These are phyloP conservation scores for Verruconis gallopava DNA, from an alignment of 2,329 filamentous ascomycete genomes.

Conservation along the genomic window DNA sequence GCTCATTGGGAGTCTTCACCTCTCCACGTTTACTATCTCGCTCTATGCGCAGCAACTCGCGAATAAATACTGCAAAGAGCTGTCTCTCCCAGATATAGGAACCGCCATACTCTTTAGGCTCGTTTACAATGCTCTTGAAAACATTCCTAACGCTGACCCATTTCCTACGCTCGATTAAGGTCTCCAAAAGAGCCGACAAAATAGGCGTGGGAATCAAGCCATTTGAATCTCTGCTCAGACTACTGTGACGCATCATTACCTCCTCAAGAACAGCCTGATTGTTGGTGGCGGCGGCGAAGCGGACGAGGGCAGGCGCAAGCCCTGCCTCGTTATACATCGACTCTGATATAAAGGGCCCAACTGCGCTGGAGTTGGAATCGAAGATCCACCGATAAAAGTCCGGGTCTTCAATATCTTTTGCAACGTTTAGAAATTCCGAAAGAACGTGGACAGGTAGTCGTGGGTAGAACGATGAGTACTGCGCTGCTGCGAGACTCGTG, in stretches of 20 bases:
- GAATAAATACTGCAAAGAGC: slow-evolving; percentile 2
- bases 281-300: slow-evolving; percentile 39
- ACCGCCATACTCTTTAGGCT: not conserved
- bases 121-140: slow-evolving; percentile 14
- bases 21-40: not conserved
- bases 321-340: slow-evolving; percentile 32
- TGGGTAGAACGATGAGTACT: slow-evolving; percentile 32
- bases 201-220: slow-evolving; percentile 14
- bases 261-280: slow-evolving; percentile 25
- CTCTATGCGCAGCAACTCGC: slow-evolving; percentile 11
- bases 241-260: slow-evolving; percentile 13
- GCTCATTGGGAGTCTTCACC: not conserved
- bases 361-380: slow-evolving; percentile 36
- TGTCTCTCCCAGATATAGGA: not conserved
- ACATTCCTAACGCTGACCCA: slow-evolving; percentile 30
- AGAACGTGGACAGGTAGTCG: slow-evolving; percentile 35
- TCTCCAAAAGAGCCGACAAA: slow-evolving; percentile 27
- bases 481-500: slow-evolving; percentile 18
- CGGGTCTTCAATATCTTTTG: slow-evolving; percentile 32
- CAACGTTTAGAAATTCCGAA: slow-evolving; percentile 38
- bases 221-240: not conserved
- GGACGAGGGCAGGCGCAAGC: slow-evolving; percentile 40
- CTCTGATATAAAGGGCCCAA: slow-evolving; percentile 39
- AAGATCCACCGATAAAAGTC: slow-evolving; percentile 42
- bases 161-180: slow-evolving; percentile 27